Evolutionary conservation across 345 rosid genomes (phyloP), one percentile per base, ranked within the genome.

Genomic region (Salix suchowensis): DNA sequence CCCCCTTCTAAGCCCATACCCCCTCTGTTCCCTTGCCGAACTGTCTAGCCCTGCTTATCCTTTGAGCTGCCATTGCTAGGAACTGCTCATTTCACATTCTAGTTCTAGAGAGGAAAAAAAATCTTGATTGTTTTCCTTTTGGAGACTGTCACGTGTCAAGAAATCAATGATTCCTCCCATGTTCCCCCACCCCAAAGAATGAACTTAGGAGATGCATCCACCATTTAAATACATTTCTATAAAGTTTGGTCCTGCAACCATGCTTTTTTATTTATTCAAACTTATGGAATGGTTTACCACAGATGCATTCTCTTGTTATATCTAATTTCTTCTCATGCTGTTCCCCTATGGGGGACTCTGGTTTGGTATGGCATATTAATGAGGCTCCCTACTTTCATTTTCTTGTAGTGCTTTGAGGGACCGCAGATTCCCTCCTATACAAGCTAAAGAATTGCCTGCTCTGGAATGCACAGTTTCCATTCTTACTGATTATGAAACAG

Each of bases 391-490:
- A 60, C 28, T 75, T 68, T 64, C 32, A 1, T 71, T 66, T 58
- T 67, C 82, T 82, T 83, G 82, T 87, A 96, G 98, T 86, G 99
- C 99, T 80, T 82, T 96, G 85, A 92, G 87, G 91, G 99, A 96
- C 82, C 91, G 98, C 72, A 91, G 98, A 85, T 96, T 94, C 79
- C 95, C 95, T 74, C 97, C 98, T 34, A 94, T 96, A 68, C 97
- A 92, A 75, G 88, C 97, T 66, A 91, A 88, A 85, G 99, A 96
- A 83, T 81, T 96, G 91, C 97, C 99, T 74, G 77, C 67, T 71
- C 83, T 96, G 78, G 97, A 94, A 77, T 96, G 99, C 79, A 92
- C 99, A 2, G 98, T 96, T 71, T 96, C 99, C 36, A 81, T 96
- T 82, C 73, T 94, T 79, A 84, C 97, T 77, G 78, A 92, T 83